Evolutionary conservation across 176 grass and related monocot species (phyloP), one percentile per base, ranked within the genome.

Genomic region (Oryza glaberrima): DNA sequence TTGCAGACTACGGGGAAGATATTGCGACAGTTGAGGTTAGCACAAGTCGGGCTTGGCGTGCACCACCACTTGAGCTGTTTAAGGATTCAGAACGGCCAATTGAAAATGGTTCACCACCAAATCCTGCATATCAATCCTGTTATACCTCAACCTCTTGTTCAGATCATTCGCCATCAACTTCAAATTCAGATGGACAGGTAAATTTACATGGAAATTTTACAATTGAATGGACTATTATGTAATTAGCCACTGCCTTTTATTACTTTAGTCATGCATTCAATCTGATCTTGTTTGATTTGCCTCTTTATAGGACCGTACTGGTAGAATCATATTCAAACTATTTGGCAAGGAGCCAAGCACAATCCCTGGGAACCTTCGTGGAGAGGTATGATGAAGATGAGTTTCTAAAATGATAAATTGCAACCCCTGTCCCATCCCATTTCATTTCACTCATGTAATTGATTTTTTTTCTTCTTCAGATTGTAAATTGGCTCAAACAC

Each of bases 141-240:
- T 92, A 95, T 77, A 84, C 88, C 15, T 99, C 91, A 56, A 94
- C 94, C 23, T 94, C 96, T 85, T 85, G 96, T 89, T 99, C 96
- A 25, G 96, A 99, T 60, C 94, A 92, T 82, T 99, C 93, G 17
- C 91, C 96, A 20, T 99, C 96, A 79, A 96, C 88, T 66, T 99
- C 96, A 44, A 96, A 99, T 69, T 99, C 96, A 22, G 96, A 98
- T 85, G 82, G 88, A 76, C 96, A 92, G 94, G 97, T 99, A 90
- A 92, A 32, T 83, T 48, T 67, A 9, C 69, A 72, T 35, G 1
- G 36, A 66, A 77, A 35, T 28, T 85, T 82, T 38, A 38, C 20
- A 5, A 77, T 72, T 66, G 32, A 91, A 63, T 72, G 49, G 3
- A 54, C 32, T 83, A 65, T 49, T 80, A 64, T 63, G 6, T 12